Evolutionary conservation across 1,284 basidiomycete genomes (phyloP).

Genomic region (Leccinum solheimii): DNA sequence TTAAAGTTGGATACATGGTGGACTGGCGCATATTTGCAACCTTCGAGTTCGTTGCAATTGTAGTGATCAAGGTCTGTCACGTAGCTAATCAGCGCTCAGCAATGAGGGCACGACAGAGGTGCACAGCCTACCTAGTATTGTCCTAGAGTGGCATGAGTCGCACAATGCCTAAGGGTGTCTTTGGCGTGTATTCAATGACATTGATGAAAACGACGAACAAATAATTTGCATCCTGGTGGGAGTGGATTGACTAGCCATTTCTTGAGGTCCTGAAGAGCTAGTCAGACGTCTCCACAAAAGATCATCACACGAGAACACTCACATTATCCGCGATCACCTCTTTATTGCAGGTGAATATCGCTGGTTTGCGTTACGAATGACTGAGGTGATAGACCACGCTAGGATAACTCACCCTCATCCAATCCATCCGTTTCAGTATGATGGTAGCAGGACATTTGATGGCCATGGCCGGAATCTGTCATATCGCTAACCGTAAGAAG

Average conservation of each 20-base stretch:
- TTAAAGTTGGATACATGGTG: not conserved
- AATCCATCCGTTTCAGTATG: conserved; percentile 36
- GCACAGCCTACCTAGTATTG: conserved; percentile 23
- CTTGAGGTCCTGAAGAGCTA: conserved; percentile 36
- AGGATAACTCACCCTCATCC: conserved; percentile 39
- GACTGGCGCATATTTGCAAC: not conserved
- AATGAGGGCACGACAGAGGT: not conserved
- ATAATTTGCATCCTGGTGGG: conserved; percentile 41
- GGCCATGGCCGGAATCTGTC: conserved; percentile 39
- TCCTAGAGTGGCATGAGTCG: conserved; percentile 34
- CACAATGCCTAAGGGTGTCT: conserved; percentile 25
- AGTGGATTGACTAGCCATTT: conserved; percentile 41
- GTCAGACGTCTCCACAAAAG: not conserved
- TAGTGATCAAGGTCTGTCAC: conserved; percentile 28
- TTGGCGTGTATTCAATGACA: not conserved
- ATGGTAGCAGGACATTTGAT: conserved; percentile 32
- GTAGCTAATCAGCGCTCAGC: not conserved
- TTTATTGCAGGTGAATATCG: conserved; percentile 23
- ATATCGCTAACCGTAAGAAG: not conserved
- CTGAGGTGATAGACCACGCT: not conserved
- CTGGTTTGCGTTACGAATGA: conserved; percentile 12
- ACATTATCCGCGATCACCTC: conserved; percentile 41
- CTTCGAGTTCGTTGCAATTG: conserved; percentile 24
- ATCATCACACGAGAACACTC: not conserved
- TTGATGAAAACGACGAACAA: conserved; percentile 28